Evolutionary conservation across 495 filamentous ascomycete genomes (phyloP).

Genomic region (Tuber microsphaerosporum): DNA sequence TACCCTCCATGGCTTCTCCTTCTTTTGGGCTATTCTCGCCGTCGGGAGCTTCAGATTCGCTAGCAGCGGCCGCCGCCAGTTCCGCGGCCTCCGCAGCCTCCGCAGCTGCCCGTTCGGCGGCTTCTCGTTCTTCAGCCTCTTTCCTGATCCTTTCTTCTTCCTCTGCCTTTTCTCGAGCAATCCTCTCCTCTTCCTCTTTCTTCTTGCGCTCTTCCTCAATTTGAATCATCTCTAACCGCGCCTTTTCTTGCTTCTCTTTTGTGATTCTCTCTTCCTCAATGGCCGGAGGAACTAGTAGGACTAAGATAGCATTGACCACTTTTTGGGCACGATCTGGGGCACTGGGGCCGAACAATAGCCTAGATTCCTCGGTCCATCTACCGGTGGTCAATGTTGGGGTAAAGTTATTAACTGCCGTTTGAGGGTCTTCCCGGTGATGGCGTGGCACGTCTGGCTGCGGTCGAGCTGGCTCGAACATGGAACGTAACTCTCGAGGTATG

Average conservation of each 20-base stretch:
- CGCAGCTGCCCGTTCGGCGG: constrained; percentile 46
- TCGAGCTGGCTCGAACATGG: constrained; percentile 52
- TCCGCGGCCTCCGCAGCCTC: constrained; percentile 34
- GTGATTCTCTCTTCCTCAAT: constrained; percentile 64
- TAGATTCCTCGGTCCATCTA: constrained; percentile 87
- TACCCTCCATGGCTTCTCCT: constrained; percentile 74
- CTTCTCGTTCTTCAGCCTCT: constrained; percentile 54
- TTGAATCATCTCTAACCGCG: constrained; percentile 45
- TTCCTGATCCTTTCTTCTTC: constrained; percentile 56
- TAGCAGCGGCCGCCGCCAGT: constrained; percentile 44
- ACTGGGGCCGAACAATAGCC: constrained; percentile 66
- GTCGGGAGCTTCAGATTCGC: constrained; percentile 48
- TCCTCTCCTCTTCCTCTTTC: constrained; percentile 57
- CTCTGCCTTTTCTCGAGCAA: constrained; percentile 53
- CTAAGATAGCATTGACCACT: constrained; percentile 65
- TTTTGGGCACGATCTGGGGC: constrained; percentile 65
- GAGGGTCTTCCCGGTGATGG: constrained; percentile 39
- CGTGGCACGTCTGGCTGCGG: constrained; percentile 43
- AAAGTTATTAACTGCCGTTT: constrained; percentile 48
- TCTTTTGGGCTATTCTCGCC: constrained; percentile 42
- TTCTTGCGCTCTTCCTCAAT: constrained; percentile 55
- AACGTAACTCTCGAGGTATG: constrained; percentile 52
- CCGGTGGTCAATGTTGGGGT: constrained; percentile 57
- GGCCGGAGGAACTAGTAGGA: constrained; percentile 71
- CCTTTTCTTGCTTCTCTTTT: constrained; percentile 53